Conservation (phyloP, 2,329 filamentous ascomycete genomes). For the Scorias spongiosa region DNA sequence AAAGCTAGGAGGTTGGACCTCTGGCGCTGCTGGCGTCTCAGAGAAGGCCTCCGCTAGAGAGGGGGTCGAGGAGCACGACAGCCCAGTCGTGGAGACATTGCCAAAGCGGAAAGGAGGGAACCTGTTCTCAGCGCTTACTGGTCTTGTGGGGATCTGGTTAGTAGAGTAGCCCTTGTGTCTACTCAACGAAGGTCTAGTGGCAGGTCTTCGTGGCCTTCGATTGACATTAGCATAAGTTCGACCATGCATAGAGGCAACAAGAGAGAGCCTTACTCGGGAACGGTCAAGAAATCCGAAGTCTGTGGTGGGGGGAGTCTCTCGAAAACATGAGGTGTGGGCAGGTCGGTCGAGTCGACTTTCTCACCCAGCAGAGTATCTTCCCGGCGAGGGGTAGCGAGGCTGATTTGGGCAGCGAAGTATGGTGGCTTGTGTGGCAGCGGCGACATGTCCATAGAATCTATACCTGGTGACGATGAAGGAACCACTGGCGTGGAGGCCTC, state of each 20-base stretch:
- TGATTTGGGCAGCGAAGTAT: constrained; percentile 42
- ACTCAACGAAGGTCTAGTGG: constrained; percentile 57
- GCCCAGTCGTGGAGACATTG: constrained; percentile 23
- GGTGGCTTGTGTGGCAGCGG: constrained; percentile 77
- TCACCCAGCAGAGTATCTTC: constrained; percentile 15
- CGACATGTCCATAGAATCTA: constrained; percentile 84
- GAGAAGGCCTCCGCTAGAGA: constrained; percentile 69
- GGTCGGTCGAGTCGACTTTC: too few species aligned
- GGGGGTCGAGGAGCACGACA: constrained; percentile 39
- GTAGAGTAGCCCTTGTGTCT: constrained; percentile 63
- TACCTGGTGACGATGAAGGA: constrained; percentile 66
- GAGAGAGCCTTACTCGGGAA: constrained; percentile 17
- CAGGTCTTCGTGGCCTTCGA: constrained; percentile 16
- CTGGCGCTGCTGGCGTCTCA: constrained; percentile 50
- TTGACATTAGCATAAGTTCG: not conserved
- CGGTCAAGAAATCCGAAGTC: constrained; percentile 9
- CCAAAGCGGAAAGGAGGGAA: constrained; percentile 65
- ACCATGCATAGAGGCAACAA: constrained; percentile 6
- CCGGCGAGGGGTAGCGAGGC: constrained; percentile 59
- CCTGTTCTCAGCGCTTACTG: constrained; percentile 45
- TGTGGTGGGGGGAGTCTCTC: constrained; percentile 4
- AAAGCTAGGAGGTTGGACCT: constrained; percentile 12
- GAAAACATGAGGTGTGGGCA: constrained; percentile 1
- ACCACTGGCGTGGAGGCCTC: constrained; percentile 72
- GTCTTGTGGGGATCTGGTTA: constrained; percentile 45